Conservation (phyloP, 257 asterid species). For the Mentha longifolia region DNA sequence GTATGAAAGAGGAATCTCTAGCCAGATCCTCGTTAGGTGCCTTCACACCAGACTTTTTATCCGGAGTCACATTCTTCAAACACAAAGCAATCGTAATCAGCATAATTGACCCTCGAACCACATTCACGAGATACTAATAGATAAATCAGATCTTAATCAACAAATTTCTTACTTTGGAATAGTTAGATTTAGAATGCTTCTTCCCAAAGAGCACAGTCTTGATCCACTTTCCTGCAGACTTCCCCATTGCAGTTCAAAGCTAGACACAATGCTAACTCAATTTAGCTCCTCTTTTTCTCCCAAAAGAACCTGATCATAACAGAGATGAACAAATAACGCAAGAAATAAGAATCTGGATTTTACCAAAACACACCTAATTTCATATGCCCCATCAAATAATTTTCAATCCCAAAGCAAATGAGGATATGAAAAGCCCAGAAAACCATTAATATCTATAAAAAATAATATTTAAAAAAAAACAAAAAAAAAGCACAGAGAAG, state of each 20-base stretch:
- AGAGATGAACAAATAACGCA: neutral
- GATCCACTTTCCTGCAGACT: conserved; percentile 98
- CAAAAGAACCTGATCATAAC: conserved; percentile 17
- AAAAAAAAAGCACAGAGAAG: neutral
- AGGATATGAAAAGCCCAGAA: conserved; percentile 4
- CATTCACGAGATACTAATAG: neutral
- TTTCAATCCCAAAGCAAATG: neutral
- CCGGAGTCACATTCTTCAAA: conserved; percentile 55
- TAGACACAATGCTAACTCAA: conserved; percentile 38
- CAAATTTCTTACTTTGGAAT: conserved; percentile 65
- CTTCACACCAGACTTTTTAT: conserved; percentile 46
- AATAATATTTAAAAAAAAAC: too few species aligned
- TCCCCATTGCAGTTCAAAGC: conserved; percentile 67
- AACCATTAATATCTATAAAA: neutral
- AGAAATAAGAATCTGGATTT: conserved; percentile 17
- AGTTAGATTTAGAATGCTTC: conserved; percentile 71
- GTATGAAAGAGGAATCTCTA: conserved; percentile 46
- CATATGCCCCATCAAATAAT: neutral
- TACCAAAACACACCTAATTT: conserved; percentile 14
- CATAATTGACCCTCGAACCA: conserved; percentile 14
- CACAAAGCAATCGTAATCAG: conserved; percentile 34
- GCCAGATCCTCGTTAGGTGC: conserved; percentile 45
- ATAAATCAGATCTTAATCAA: conserved; percentile 23
- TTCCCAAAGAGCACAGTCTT: conserved; percentile 92
- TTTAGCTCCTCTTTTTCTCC: conserved; percentile 46